Evolutionary conservation across 306 rosid species (phyloP).

Genomic region (Prunus armeniaca): DNA sequence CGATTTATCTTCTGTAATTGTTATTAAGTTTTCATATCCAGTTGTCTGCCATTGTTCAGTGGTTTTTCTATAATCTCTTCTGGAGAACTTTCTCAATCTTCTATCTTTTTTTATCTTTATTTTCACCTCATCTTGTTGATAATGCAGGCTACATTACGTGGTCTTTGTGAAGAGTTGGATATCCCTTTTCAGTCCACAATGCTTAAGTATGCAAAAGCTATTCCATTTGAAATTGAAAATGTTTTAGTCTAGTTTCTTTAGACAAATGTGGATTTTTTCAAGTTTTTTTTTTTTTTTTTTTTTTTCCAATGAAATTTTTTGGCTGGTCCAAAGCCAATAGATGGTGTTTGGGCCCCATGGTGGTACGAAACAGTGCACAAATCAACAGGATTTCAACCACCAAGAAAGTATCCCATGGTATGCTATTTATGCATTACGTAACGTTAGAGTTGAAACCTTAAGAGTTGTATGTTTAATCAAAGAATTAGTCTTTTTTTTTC

Average conservation of each 20-base stretch:
- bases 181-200: slow-evolving; percentile 71
- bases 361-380: slow-evolving; percentile 64
- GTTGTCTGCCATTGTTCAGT: background rate
- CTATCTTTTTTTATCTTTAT: background rate
- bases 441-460: background rate
- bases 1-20: too few relatives aligned
- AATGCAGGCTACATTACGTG: slow-evolving; percentile 54
- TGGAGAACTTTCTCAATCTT: slow-evolving; percentile 6
- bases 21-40: too few relatives aligned
- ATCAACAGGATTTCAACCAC: slow-evolving; percentile 56
- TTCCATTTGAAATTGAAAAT: slow-evolving; percentile 14
- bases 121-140: slow-evolving; percentile 16
- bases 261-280: background rate
- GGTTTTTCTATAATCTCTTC: background rate
- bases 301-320: slow-evolving; percentile 18
- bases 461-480: background rate
- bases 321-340: slow-evolving; percentile 72
- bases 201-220: slow-evolving; percentile 56
- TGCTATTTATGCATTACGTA: slow-evolving; percentile 1
- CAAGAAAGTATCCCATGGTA: slow-evolving; percentile 61
- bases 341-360: slow-evolving; percentile 89
- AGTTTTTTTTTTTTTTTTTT: background rate
- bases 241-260: background rate
- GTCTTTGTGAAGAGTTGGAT: slow-evolving; percentile 69
- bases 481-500: background rate